Percentiles rank a stretch among this genome's conserved stretches.
Evolutionary conservation across 1,284 basidiomycete genomes (phyloP).

Genomic region (Ustilago cynodontis): DNA sequence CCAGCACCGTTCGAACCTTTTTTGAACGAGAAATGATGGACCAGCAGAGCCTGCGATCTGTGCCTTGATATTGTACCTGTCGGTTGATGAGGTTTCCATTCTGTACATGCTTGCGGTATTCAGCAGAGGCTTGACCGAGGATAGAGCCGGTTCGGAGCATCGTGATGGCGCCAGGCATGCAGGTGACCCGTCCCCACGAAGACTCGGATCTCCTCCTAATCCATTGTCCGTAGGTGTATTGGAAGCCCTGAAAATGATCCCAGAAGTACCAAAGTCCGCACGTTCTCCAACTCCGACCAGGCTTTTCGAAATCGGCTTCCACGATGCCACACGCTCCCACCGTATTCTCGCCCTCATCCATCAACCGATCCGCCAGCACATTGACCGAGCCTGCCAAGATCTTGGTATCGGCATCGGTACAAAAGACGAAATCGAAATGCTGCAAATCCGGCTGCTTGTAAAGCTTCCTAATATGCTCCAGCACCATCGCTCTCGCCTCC

Average conservation of each 20-base stretch:
- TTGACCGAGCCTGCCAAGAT: slow-evolving; percentile 33
- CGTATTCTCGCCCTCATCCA: slow-evolving; percentile 33
- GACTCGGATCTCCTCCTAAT: slow-evolving; percentile 31
- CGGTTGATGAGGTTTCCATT: slow-evolving; percentile 29
- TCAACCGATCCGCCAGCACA: slow-evolving; percentile 25
- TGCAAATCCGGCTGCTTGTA: slow-evolving; percentile 28
- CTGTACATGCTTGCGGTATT: slow-evolving; percentile 33
- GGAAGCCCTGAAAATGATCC: slow-evolving; percentile 43
- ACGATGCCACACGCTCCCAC: slow-evolving; percentile 38
- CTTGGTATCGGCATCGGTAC: slow-evolving; percentile 42
- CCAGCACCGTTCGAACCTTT: slow-evolving; percentile 31
- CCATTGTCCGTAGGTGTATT: slow-evolving; percentile 45
- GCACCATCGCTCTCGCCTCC: slow-evolving; percentile 26
- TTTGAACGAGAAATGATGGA: slow-evolving; percentile 42
- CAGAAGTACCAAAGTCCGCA: slow-evolving; percentile 39
- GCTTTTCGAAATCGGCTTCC: slow-evolving; percentile 32
- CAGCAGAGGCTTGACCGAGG: slow-evolving; percentile 30
- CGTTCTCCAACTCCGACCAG: slow-evolving; percentile 11
- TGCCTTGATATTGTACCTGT: slow-evolving; percentile 40
- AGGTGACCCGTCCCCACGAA: slow-evolving; percentile 35
- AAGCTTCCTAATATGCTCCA: slow-evolving; percentile 23
- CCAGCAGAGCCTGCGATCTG: slow-evolving; percentile 37
- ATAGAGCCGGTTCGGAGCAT: slow-evolving; percentile 32
- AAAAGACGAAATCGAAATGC: slow-evolving; percentile 37
- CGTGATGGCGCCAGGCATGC: slow-evolving; percentile 40